A percentile compares a stretch with the other conserved stretches of the same genome.
Conservation (phyloP, 805 yeast genomes). For the Diddensiella transvaalensis region DNA sequence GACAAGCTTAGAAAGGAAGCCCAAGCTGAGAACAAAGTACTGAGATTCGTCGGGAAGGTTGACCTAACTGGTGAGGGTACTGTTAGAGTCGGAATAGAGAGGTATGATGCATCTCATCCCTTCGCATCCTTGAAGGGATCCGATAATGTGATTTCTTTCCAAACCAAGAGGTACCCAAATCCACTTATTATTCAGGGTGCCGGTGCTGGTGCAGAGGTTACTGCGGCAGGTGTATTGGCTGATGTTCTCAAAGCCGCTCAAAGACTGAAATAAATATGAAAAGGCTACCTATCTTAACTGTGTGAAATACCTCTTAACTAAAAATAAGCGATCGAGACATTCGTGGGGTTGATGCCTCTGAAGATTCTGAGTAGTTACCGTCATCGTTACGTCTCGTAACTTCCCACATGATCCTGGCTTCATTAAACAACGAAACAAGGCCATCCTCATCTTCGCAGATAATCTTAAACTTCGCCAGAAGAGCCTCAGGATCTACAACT, state of each 20-base stretch:
- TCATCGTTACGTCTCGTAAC: neutral
- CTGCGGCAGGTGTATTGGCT: conserved; percentile 88
- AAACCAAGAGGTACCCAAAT: conserved; percentile 85
- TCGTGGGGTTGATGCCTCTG: conserved; percentile 5
- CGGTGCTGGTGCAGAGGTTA: conserved; percentile 75
- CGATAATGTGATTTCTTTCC: conserved; percentile 90
- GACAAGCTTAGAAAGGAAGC: conserved; percentile 78
- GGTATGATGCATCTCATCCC: conserved; percentile 86
- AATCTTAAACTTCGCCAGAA: conserved; percentile 65
- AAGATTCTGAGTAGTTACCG: conserved; percentile 1
- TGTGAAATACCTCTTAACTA: neutral
- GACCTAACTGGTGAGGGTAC: conserved; percentile 56
- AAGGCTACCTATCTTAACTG: neutral
- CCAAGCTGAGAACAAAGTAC: conserved; percentile 74
- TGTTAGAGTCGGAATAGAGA: conserved; percentile 83
- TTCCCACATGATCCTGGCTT: conserved; percentile 44
- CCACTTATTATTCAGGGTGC: conserved; percentile 98
- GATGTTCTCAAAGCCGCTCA: conserved; percentile 91
- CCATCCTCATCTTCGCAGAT: conserved; percentile 52
- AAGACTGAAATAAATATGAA: conserved; percentile 43
- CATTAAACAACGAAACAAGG: conserved; percentile 52
- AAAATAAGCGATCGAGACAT: neutral
- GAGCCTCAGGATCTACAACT: conserved; percentile 28
- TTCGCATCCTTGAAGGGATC: conserved; percentile 95
- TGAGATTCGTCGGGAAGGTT: conserved; percentile 90